phyloP scores from a whole-genome alignment of 176 grass and related monocot species.

The Oryza punctata region DNA sequence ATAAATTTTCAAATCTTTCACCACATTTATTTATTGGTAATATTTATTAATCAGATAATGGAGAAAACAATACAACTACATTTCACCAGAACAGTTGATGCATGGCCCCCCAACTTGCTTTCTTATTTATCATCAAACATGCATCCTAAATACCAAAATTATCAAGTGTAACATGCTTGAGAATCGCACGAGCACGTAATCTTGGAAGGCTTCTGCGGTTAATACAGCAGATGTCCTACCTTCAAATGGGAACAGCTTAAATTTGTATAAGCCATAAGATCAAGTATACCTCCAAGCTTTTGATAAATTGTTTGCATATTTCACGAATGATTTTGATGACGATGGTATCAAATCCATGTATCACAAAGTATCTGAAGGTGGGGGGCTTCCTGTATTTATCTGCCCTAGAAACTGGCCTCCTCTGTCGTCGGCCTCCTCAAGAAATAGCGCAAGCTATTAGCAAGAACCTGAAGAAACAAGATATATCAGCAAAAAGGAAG shows the following conservation, averaged over 20 bases:
- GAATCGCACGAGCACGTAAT: background rate
- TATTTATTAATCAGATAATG: background rate
- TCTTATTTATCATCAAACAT: conserved; percentile 45
- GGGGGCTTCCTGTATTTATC: background rate
- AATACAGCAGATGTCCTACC: conserved; percentile 23
- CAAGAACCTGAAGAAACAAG: conserved; percentile 70
- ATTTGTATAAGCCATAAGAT: conserved; percentile 22
- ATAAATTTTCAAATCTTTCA: background rate
- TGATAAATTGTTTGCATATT: background rate
- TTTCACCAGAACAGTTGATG: background rate
- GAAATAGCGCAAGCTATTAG: conserved; percentile 93
- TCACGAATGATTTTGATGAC: conserved; percentile 21
- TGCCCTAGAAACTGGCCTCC: conserved; percentile 74
- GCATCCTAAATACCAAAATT: conserved; percentile 36
- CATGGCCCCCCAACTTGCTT: conserved; percentile 26
- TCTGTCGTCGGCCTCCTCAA: conserved; percentile 93
- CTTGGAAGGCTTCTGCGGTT: conserved; percentile 13
- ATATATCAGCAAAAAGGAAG: conserved; percentile 28
- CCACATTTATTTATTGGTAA: background rate
- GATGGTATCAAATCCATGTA: conserved; percentile 4
- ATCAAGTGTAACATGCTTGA: conserved; percentile 21
- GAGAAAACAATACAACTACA: background rate
- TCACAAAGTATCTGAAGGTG: background rate
- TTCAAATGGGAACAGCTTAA: conserved; percentile 23
- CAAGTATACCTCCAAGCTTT: conserved; percentile 32